These are phyloP conservation scores for Myrmaecium sp. DNA, from an alignment of 2,329 filamentous ascomycete species.

Conservation along the genomic window DNA sequence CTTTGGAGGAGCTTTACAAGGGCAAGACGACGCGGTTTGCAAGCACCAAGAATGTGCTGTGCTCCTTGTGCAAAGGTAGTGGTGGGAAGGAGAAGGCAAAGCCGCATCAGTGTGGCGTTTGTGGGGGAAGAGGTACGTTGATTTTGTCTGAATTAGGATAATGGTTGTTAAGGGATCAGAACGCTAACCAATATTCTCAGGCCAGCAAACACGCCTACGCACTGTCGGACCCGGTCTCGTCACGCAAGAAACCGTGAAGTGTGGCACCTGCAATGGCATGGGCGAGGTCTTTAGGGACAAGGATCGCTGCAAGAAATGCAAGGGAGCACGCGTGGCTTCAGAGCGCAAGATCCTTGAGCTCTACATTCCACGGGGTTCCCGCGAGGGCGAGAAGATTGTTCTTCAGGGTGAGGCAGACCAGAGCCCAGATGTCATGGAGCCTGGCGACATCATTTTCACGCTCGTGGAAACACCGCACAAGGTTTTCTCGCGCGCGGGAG, in stretches of 20 bases:
- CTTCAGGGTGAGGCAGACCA: slow-evolving; percentile 92
- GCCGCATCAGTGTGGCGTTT: slow-evolving; percentile 64
- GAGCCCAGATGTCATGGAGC: slow-evolving; percentile 68
- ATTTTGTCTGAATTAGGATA: not conserved
- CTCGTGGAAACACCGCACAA: slow-evolving; percentile 69
- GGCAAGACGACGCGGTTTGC: slow-evolving; percentile 96
- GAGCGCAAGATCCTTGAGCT: slow-evolving; percentile 92
- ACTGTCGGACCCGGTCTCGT: slow-evolving; percentile 70
- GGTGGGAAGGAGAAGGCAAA: slow-evolving; percentile 90
- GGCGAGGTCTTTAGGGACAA: slow-evolving; percentile 86
- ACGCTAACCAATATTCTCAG: slow-evolving; percentile 18
- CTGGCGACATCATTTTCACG: slow-evolving; percentile 85
- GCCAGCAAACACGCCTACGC: slow-evolving; percentile 58
- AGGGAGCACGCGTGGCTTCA: slow-evolving; percentile 71
- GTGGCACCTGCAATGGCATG: slow-evolving; percentile 69
- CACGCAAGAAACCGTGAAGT: slow-evolving; percentile 62
- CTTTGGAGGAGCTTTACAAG: slow-evolving; percentile 90
- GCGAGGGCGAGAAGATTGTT: slow-evolving; percentile 72
- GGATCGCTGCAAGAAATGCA: slow-evolving; percentile 98
- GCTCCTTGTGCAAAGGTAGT: slow-evolving; percentile 68
- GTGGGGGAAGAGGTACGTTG: slow-evolving; percentile 52
- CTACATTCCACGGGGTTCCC: slow-evolving; percentile 73
- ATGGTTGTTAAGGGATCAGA: not conserved
- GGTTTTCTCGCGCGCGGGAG: slow-evolving; percentile 63
- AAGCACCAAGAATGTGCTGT: slow-evolving; percentile 86